Conservation (phyloP, 2,329 filamentous ascomycete species). For the Diaporthe ampelina region DNA sequence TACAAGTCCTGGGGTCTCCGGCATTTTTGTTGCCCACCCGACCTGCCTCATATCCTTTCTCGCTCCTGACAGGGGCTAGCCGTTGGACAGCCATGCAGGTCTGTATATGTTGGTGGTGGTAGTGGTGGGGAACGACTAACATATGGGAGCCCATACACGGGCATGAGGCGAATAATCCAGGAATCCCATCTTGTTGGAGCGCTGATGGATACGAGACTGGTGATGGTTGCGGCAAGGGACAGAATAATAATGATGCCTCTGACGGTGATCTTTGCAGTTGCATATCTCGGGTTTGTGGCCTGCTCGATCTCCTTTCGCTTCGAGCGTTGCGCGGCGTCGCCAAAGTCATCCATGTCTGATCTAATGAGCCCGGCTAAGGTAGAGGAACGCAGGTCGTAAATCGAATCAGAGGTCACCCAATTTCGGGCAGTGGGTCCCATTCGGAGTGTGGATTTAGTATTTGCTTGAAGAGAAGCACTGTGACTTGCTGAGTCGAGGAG, state of each 20-base stretch:
- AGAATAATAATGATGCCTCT: neutral
- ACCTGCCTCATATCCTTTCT: neutral
- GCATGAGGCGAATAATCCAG: constrained; percentile 5
- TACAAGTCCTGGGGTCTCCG: neutral
- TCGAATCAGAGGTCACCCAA: neutral
- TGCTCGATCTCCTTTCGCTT: neutral
- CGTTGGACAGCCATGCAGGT: neutral
- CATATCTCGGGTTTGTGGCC: constrained; percentile 23
- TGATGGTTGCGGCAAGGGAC: constrained; percentile 4
- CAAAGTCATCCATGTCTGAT: neutral
- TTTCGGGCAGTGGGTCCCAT: constrained; percentile 10
- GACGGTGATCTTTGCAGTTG: neutral
- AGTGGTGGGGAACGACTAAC: neutral
- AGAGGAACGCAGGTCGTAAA: neutral
- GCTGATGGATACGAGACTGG: neutral
- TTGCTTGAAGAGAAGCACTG: neutral
- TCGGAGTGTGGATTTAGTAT: neutral
- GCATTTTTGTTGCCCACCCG: neutral
- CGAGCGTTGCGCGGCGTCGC: neutral
- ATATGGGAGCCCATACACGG: constrained; percentile 11
- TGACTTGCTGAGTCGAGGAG: constrained; percentile 1
- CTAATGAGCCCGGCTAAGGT: neutral
- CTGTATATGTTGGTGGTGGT: neutral
- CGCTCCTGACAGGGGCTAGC: neutral
- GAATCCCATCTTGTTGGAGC: neutral